Percentiles rank a stretch among this genome's conserved stretches.
Conservation (phyloP, 306 rosid genomes). For the Cicer arietinum region DNA sequence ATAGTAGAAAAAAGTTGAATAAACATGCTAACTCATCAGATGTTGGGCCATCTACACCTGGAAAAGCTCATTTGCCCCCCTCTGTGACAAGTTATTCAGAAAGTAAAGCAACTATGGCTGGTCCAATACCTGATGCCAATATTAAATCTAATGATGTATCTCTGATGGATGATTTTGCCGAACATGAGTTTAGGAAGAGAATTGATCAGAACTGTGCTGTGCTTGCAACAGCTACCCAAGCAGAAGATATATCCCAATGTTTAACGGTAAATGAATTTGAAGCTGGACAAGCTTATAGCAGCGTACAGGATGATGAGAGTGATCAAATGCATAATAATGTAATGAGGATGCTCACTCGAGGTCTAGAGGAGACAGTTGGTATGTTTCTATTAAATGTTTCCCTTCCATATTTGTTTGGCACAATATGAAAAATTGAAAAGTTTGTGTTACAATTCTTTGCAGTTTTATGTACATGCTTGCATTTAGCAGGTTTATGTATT, state of each 20-base stretch:
- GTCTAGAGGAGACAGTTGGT: conserved; percentile 74
- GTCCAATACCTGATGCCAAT: conserved; percentile 42
- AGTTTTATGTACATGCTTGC: neutral
- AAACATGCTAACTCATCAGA: conserved; percentile 49
- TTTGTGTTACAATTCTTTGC: conserved; percentile 3
- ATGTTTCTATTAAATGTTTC: conserved; percentile 44
- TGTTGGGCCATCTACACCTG: conserved; percentile 65
- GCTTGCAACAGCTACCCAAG: conserved; percentile 52
- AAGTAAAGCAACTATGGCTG: conserved; percentile 50
- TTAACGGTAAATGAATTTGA: conserved; percentile 43
- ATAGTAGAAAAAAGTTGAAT: conserved; percentile 43
- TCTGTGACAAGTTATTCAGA: conserved; percentile 29
- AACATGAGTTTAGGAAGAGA: conserved; percentile 53
- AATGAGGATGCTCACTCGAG: conserved; percentile 52
- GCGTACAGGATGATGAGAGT: conserved; percentile 45
- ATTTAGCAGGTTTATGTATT: too few species aligned
- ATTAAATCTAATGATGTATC: conserved; percentile 42
- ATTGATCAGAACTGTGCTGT: conserved; percentile 48
- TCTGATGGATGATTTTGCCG: conserved; percentile 37
- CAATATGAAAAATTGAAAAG: neutral
- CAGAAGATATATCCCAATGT: conserved; percentile 43
- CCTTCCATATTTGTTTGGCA: neutral
- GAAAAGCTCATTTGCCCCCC: conserved; percentile 40
- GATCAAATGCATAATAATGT: conserved; percentile 50
- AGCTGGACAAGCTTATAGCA: conserved; percentile 36